Conservation (phyloP, 495 filamentous ascomycete genomes). For the Massariosphaeria phaeospora region DNA sequence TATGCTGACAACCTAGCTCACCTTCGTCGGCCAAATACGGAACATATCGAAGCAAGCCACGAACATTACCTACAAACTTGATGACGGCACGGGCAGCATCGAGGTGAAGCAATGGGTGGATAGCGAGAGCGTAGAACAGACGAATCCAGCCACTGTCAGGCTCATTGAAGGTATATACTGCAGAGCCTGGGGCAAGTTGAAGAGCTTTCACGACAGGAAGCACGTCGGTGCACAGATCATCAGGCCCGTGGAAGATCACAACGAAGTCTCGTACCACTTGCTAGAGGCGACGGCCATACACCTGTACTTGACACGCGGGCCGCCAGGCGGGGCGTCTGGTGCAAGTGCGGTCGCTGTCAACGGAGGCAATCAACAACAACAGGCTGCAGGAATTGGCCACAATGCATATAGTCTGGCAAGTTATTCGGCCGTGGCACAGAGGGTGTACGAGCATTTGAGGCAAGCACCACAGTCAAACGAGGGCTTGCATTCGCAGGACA, state of each 20-base stretch:
- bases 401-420: slow-evolving; percentile 38
- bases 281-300: slow-evolving; percentile 86
- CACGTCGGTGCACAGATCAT: slow-evolving; percentile 78
- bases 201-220: slow-evolving; percentile 69
- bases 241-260: slow-evolving; percentile 71
- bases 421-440: slow-evolving; percentile 53
- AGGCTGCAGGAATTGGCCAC: slow-evolving; percentile 32
- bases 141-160: slow-evolving; percentile 43
- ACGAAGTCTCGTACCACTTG: slow-evolving; percentile 85
- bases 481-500: slow-evolving; percentile 71
- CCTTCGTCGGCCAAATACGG: slow-evolving; percentile 84
- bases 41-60: slow-evolving; percentile 80
- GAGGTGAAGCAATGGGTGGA: slow-evolving; percentile 95
- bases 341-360: slow-evolving; percentile 14
- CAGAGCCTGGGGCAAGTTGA: slow-evolving; percentile 73
- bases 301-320: slow-evolving; percentile 76
- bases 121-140: slow-evolving; percentile 39
- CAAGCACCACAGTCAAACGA: slow-evolving; percentile 64
- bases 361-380: slow-evolving; percentile 34
- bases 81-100: slow-evolving; percentile 88
- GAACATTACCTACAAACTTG: slow-evolving; percentile 85
- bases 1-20: slow-evolving; percentile 63
- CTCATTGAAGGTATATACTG: slow-evolving; percentile 68
- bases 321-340: slow-evolving; percentile 44
- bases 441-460: slow-evolving; percentile 62